A percentile compares a stretch with the other conserved stretches of the same genome.
These are phyloP conservation scores for Mycosphaerella sp. DNA, from an alignment of 2,329 filamentous ascomycete genomes.

Conservation along the genomic window DNA sequence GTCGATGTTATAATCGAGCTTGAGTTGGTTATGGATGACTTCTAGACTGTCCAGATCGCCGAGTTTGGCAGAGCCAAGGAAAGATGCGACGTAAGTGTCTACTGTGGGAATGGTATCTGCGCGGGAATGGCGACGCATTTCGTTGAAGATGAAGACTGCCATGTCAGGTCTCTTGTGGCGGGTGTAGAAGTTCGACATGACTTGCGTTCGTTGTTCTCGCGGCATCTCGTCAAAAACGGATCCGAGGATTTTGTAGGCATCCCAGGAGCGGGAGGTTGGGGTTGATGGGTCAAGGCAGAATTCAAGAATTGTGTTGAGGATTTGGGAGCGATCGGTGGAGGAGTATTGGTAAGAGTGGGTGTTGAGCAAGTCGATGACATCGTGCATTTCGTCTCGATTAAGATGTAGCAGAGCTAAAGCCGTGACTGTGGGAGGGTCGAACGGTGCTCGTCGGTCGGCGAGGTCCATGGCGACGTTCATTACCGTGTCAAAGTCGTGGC, in stretches of 20 bases:
- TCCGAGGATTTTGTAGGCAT: slow-evolving; percentile 54
- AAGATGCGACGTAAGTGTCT: slow-evolving; percentile 70
- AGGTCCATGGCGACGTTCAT: slow-evolving; percentile 67
- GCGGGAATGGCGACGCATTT: slow-evolving; percentile 78
- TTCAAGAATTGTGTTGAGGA: slow-evolving; percentile 59
- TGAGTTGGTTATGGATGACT: slow-evolving; percentile 85
- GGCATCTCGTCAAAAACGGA: slow-evolving; percentile 58
- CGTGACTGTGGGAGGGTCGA: slow-evolving; percentile 70
- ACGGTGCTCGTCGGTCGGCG: slow-evolving; percentile 60
- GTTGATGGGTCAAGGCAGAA: slow-evolving; percentile 61
- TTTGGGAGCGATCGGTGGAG: slow-evolving; percentile 58
- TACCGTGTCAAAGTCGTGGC: slow-evolving; percentile 63
- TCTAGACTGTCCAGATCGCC: slow-evolving; percentile 55
- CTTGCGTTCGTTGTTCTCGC: slow-evolving; percentile 56
- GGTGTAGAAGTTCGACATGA: slow-evolving; percentile 81
- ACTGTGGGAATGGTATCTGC: slow-evolving; percentile 58
- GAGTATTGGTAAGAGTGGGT: slow-evolving; percentile 66
- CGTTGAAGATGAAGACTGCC: slow-evolving; percentile 78
- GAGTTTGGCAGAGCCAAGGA: slow-evolving; percentile 58
- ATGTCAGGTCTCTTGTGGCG: slow-evolving; percentile 69
- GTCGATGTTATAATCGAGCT: slow-evolving; percentile 78
- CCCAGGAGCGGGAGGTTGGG: slow-evolving; percentile 59
- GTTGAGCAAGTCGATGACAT: slow-evolving; percentile 76
- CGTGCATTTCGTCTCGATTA: slow-evolving; percentile 66
- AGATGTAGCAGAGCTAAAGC: slow-evolving; percentile 69